phyloP scores from a whole-genome alignment of 192 early-diverging fungal genomes.

The Fimicolochytrium jonesii region DNA sequence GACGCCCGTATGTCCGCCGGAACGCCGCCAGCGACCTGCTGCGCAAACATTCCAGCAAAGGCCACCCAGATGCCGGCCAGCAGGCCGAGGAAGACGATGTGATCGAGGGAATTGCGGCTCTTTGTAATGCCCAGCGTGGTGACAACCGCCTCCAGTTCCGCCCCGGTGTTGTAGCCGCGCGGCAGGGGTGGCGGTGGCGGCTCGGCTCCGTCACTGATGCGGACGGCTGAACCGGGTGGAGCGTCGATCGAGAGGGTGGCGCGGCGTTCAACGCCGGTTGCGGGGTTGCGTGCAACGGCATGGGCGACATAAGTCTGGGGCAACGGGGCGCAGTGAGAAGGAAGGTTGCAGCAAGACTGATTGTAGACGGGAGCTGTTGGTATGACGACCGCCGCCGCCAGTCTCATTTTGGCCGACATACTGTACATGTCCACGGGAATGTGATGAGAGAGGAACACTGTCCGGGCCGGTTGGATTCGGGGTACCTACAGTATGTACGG shows the following conservation, averaged over 20 bases:
- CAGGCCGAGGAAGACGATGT: constrained; percentile 14
- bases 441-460: constrained; percentile 6
- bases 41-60: constrained; percentile 26
- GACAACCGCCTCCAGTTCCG: constrained; percentile 9
- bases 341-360: constrained; percentile 10
- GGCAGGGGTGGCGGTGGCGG: neutral
- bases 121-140: constrained; percentile 9
- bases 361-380: constrained; percentile 4
- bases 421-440: neutral
- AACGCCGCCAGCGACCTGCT: constrained; percentile 22
- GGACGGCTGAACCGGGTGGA: neutral
- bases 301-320: constrained; percentile 7
- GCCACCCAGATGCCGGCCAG: constrained; percentile 20
- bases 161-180: constrained; percentile 26
- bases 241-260: constrained; percentile 14
- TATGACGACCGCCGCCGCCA: neutral
- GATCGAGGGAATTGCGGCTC: neutral
- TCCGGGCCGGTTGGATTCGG: neutral
- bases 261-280: constrained; percentile 9
- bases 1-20: constrained; percentile 10
- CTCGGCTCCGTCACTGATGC: neutral
- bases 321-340: constrained; percentile 3
- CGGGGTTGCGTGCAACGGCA: constrained; percentile 6
- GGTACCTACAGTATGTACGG: too few species aligned
- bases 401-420: constrained; percentile 6